These are phyloP conservation scores for Eimeria necatrix DNA, from an alignment of 169 alveolate genomes.

Conservation along the genomic window DNA sequence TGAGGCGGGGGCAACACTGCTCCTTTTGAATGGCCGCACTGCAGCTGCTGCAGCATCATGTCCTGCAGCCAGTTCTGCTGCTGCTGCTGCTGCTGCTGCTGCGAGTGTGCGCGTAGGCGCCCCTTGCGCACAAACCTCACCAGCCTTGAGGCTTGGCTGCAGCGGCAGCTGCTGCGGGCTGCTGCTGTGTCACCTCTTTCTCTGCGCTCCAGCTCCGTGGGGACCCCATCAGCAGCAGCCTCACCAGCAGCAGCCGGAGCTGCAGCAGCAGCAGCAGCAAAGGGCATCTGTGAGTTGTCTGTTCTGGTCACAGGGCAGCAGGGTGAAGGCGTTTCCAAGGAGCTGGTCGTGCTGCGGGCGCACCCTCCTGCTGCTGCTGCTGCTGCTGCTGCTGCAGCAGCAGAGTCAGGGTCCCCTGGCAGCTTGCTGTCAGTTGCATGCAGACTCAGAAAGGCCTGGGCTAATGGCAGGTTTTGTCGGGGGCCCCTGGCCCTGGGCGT, in stretches of 20 bases:
- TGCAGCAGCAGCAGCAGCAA: too few relatives aligned
- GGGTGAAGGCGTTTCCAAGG: background rate
- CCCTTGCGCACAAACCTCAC: background rate
- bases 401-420: background rate
- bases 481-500: slow-evolving; percentile 51
- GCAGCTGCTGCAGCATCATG: background rate
- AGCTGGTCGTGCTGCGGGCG: slow-evolving; percentile 14
- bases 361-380: background rate
- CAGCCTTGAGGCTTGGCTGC: background rate
- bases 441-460: slow-evolving; percentile 21
- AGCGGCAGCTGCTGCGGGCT: background rate
- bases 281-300: background rate
- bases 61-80: background rate
- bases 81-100: slow-evolving; percentile 46
- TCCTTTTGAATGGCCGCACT: background rate
- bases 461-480: background rate
- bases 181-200: background rate
- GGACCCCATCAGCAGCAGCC: background rate
- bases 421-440: slow-evolving; percentile 24
- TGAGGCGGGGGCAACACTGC: background rate
- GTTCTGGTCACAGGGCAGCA: background rate
- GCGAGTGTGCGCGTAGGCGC: background rate
- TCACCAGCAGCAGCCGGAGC: background rate
- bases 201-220: background rate
- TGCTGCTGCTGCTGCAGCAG: slow-evolving; percentile 23